Evolutionary conservation across 176 grass and related monocot species (phyloP), one percentile per base, ranked within the genome.

Genomic region (Puccinellia tenuiflora): DNA sequence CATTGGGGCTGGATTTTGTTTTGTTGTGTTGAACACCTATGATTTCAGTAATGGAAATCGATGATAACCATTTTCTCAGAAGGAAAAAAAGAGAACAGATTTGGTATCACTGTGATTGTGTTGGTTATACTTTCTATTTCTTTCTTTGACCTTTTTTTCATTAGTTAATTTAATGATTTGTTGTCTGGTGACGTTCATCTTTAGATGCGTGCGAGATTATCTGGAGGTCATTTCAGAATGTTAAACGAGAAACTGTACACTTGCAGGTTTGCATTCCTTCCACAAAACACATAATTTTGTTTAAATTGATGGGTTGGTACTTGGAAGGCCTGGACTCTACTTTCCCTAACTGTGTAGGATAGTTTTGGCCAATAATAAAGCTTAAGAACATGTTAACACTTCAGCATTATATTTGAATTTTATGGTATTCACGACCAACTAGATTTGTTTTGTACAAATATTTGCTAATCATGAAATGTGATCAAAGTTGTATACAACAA

Each of bases 151-250:
- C 0, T 18, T 60, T 40, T 40, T 75, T 20, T 25, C 68, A 17
- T 83, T 50, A 75, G 40, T 79, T 74, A 35, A 83, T 56, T 89
- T 66, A 71, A 53, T 38, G 7, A 69, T 85, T 79, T 83, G 0
- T 57, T 79, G 4, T 77, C 25, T 72, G 45, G 0, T 71, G 33
- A 60, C 35, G 76, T 77, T 21, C 7, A 76, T 75, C 5, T 86
- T 45, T 85, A 98, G 96, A 98, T 98, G 96, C 90, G 92, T 46
- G 91, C 93, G 64, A 90, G 92, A 83, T 88, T 98, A 88, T 88
- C 89, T 83, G 96, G 92, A 85, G 96, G 96, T 6, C 92, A 98
- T 90, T 98, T 98, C 87, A 90, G 92, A 85, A 97, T 97, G 95
- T 73, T 94, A 81, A 97, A 97, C 9, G 92, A 97, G 83, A 94